Evolutionary conservation across 1,284 basidiomycete genomes (phyloP).

Genomic region (Microbotryomycetes sp.): DNA sequence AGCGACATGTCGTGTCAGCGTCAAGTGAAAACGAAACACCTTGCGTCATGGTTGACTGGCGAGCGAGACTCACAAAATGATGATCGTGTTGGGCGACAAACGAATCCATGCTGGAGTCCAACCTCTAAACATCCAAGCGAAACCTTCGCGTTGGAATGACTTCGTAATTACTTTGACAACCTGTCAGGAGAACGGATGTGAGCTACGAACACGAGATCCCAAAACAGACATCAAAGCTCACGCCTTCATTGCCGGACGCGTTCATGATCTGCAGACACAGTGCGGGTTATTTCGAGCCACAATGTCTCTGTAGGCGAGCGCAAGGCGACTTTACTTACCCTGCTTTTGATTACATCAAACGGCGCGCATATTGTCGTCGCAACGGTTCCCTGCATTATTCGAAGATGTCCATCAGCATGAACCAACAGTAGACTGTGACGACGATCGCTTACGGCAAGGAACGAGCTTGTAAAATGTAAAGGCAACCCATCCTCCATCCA

Average conservation of each 20-base stretch:
- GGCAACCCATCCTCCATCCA: constrained; percentile 73
- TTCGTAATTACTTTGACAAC: constrained; percentile 62
- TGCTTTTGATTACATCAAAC: constrained; percentile 78
- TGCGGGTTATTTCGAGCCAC: neutral
- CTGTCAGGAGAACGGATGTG: constrained; percentile 47
- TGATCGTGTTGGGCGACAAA: constrained; percentile 35
- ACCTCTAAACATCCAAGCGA: constrained; percentile 88
- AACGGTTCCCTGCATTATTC: constrained; percentile 71
- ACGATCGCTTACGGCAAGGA: constrained; percentile 73
- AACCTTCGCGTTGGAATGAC: constrained; percentile 69
- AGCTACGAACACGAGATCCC: neutral
- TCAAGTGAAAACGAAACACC: too few species aligned
- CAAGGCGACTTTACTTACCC: constrained; percentile 31
- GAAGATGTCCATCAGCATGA: too few species aligned
- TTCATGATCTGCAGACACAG: constrained; percentile 77
- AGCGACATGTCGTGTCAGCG: neutral
- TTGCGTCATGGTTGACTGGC: too few species aligned
- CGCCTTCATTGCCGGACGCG: constrained; percentile 68
- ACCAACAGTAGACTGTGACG: too few species aligned
- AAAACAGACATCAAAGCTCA: constrained; percentile 44
- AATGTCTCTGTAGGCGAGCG: neutral
- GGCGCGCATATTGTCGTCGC: constrained; percentile 91
- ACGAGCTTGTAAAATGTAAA: constrained; percentile 75
- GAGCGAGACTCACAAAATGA: constrained; percentile 25
- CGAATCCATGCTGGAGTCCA: constrained; percentile 41